Evolutionary conservation across 768 basidiomycete species (phyloP), one percentile per base, ranked within the genome.

Genomic region (Tylopilus sp.): DNA sequence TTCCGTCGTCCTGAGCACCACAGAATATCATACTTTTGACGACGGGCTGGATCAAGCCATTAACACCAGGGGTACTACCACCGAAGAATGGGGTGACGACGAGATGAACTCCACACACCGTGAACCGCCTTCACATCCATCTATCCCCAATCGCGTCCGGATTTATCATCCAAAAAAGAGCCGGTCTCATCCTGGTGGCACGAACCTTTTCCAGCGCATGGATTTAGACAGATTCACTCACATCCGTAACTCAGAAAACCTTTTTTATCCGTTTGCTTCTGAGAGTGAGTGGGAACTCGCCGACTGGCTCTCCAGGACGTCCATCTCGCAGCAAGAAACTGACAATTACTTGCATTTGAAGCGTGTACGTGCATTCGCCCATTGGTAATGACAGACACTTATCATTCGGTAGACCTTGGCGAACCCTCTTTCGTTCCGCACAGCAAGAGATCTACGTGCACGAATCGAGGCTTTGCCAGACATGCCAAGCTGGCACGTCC

Each of bases 151-250:
- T 8, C 19, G 19, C 25, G 17, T 17, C 12, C 10, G 26, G 28
- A 25, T 8, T 3, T 29, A 44, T 29, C 26, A 44, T n/a, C 43
- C 43, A 4, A 44, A 44, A 10, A 6, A 28, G 14, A 19, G 16
- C 13, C 2, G 8, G 3, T 19, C 28, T 21, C 11, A 12, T 19
- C 19, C 29, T 12, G 29, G 43, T 11, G 49, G 40, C 11, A 4
- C 21, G 6, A 54, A 57, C 21, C 48, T 31, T 36, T 37, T 57
- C 12, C 28, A 45, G 7, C 26, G 19, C 8, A 57, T 57, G 56
- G 52, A 57, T n/a, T 4, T 33, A 3, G 47, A 53, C 24, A 4
- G 37, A 9, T 29, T 44, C n/a, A 6, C 42, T 13, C 3, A 21
- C 6, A 30, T 43, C 13, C 25, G 24, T n/a, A 19, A 50, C 6